Percentiles rank a stretch among this genome's conserved stretches.
phyloP scores from a whole-genome alignment of 176 grass and related monocot genomes.

The Canna indica region DNA sequence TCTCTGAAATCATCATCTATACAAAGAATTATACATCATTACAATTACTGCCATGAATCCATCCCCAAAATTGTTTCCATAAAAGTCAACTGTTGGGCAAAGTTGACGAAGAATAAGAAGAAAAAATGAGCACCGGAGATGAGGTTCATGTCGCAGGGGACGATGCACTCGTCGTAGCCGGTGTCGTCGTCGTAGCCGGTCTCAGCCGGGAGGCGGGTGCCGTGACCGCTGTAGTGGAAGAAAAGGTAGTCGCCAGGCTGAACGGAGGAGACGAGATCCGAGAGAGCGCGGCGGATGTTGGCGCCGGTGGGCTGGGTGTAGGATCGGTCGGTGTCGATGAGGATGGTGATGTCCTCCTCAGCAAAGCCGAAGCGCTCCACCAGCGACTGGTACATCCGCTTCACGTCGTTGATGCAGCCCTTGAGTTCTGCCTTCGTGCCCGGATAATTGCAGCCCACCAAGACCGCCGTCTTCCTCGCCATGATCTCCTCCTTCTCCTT shows the following conservation, averaged over 20 bases:
- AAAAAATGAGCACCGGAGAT: conserved; percentile 46
- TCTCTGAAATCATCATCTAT: conserved; percentile 86
- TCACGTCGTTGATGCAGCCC: conserved; percentile 92
- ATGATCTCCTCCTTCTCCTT: conserved; percentile 17
- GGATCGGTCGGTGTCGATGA: conserved; percentile 56
- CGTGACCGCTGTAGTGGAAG: conserved; percentile 95
- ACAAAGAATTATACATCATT: conserved; percentile 9
- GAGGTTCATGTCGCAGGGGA: conserved; percentile 96
- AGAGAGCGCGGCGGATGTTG: conserved; percentile 60
- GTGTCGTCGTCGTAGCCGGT: conserved; percentile 82
- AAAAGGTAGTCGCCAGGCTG: conserved; percentile 62
- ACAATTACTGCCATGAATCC: not conserved
- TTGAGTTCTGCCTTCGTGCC: conserved; percentile 89
- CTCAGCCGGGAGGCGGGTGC: conserved; percentile 81
- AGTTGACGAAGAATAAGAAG: not conserved
- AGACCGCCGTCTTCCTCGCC: conserved; percentile 63
- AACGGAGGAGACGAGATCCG: conserved; percentile 39
- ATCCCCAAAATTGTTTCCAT: not conserved
- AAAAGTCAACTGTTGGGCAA: not conserved
- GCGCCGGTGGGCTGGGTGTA: conserved; percentile 62
- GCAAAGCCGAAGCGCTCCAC: conserved; percentile 68
- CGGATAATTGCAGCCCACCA: conserved; percentile 90
- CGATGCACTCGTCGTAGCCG: conserved; percentile 96
- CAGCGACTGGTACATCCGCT: conserved; percentile 67
- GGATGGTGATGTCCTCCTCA: conserved; percentile 51